A percentile compares a stretch with the other conserved stretches of the same genome.
phyloP scores from a whole-genome alignment of 495 filamentous ascomycete species.

The Beverwykella pulmonaria region DNA sequence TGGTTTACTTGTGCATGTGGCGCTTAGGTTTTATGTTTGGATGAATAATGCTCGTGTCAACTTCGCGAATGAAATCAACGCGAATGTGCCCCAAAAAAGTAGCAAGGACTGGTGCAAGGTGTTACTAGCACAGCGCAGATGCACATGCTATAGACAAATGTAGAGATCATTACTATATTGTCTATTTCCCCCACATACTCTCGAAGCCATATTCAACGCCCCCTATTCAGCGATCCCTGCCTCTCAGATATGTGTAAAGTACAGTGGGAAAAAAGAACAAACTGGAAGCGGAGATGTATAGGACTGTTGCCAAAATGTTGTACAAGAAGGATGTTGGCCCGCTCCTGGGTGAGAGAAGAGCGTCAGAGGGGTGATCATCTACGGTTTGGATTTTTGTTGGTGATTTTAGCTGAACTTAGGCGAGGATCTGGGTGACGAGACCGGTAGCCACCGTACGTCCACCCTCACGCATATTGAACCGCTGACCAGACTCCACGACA shows the following conservation, averaged over 20 bases:
- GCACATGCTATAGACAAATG: too few relatives aligned
- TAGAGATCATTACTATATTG: background rate
- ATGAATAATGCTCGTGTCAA: too few relatives aligned
- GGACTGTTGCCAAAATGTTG: background rate
- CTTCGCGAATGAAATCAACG: too few relatives aligned
- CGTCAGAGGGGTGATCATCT: background rate
- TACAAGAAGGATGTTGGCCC: conserved; percentile 2
- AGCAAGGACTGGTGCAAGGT: too few relatives aligned
- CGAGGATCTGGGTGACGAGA: conserved; percentile 33
- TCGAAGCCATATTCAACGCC: background rate
- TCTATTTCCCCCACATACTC: background rate
- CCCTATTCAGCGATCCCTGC: background rate
- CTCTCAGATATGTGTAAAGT: background rate
- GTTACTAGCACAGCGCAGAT: too few relatives aligned
- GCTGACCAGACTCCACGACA: conserved; percentile 84
- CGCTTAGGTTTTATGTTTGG: too few relatives aligned
- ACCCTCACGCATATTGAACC: conserved; percentile 96
- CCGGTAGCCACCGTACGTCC: conserved; percentile 57
- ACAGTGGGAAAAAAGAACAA: background rate
- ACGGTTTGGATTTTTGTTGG: background rate
- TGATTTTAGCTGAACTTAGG: conserved; percentile 10
- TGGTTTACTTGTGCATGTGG: too few relatives aligned
- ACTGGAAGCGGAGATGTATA: conserved; percentile 1
- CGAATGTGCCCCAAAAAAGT: too few relatives aligned
- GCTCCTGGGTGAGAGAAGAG: background rate